These are phyloP conservation scores for Magnaporthiopsis poae DNA, from an alignment of 2,329 filamentous ascomycete genomes.

Conservation along the genomic window DNA sequence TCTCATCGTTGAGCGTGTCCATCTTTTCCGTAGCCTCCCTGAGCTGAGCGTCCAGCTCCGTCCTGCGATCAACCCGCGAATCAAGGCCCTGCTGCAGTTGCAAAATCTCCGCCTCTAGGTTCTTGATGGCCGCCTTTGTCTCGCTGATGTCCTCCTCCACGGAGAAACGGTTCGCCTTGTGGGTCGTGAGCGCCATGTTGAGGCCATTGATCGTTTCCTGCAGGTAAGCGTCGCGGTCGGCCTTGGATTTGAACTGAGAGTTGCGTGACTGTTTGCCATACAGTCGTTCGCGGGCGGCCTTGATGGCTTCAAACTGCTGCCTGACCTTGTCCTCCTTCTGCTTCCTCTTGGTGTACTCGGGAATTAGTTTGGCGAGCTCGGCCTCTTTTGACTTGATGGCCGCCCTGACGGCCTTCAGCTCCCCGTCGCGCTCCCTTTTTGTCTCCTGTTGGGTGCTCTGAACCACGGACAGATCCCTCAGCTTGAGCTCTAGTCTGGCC, in stretches of 20 bases:
- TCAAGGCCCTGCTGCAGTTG: constrained; percentile 68
- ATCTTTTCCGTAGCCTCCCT: constrained; percentile 67
- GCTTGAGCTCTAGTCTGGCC: constrained; percentile 77
- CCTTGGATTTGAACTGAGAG: constrained; percentile 77
- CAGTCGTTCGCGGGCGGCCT: constrained; percentile 65
- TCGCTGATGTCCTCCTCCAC: constrained; percentile 67
- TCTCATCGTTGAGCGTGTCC: constrained; percentile 73
- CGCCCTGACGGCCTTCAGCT: constrained; percentile 60
- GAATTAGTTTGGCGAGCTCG: constrained; percentile 65
- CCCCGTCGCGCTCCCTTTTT: constrained; percentile 58
- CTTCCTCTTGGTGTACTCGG: constrained; percentile 65
- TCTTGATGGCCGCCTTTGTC: constrained; percentile 20
- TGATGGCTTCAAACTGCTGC: constrained; percentile 63
- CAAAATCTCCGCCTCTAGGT: constrained; percentile 61
- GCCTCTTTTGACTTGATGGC: constrained; percentile 68
- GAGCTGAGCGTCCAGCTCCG: constrained; percentile 62
- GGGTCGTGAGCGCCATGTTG: constrained; percentile 62
- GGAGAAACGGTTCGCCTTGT: constrained; percentile 76
- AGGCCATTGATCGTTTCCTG: constrained; percentile 71
- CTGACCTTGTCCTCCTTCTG: constrained; percentile 62
- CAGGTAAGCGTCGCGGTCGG: constrained; percentile 76
- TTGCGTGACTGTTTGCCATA: constrained; percentile 88
- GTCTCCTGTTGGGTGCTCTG: constrained; percentile 68
- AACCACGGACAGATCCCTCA: constrained; percentile 73
- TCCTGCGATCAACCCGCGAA: constrained; percentile 66